phyloP scores from a whole-genome alignment of 345 rosid species.

The Kandelia obovata region DNA sequence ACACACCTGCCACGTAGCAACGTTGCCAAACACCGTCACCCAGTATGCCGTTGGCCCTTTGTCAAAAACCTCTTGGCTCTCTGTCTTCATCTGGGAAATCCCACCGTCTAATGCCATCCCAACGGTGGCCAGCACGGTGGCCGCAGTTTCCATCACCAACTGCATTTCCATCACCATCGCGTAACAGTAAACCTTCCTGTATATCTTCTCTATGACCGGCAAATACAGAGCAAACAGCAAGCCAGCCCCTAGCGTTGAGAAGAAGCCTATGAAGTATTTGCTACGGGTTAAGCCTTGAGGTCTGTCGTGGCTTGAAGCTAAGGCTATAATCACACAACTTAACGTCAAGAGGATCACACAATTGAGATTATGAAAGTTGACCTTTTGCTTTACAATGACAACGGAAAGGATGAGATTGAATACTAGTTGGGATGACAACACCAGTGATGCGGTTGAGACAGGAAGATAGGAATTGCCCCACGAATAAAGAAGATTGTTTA shows the following conservation, averaged over 20 bases:
- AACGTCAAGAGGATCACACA: slow-evolving; percentile 72
- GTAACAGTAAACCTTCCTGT: slow-evolving; percentile 55
- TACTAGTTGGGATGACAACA: slow-evolving; percentile 70
- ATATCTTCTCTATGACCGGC: slow-evolving; percentile 73
- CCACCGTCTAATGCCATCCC: slow-evolving; percentile 30
- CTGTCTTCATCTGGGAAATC: slow-evolving; percentile 21
- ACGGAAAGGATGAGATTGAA: slow-evolving; percentile 81
- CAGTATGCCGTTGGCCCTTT: slow-evolving; percentile 20
- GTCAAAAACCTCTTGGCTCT: slow-evolving; percentile 20
- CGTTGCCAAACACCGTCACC: slow-evolving; percentile 27
- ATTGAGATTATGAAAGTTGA: slow-evolving; percentile 78
- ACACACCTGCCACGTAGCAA: slow-evolving; percentile 83
- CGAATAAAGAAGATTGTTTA: slow-evolving; percentile 82
- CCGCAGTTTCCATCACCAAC: slow-evolving; percentile 47
- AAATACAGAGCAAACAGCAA: slow-evolving; percentile 73
- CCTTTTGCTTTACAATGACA: slow-evolving; percentile 65
- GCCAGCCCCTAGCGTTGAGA: slow-evolving; percentile 80
- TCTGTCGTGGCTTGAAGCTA: slow-evolving; percentile 52
- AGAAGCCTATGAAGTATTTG: slow-evolving; percentile 41
- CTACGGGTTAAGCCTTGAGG: slow-evolving; percentile 42
- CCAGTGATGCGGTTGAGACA: slow-evolving; percentile 83
- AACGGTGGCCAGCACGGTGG: slow-evolving; percentile 21
- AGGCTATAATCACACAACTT: slow-evolving; percentile 65
- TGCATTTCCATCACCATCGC: slow-evolving; percentile 91
- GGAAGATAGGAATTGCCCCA: slow-evolving; percentile 91